Conservation (phyloP, 1,284 basidiomycete species). For the Sanguinoderma infundibulare region DNA sequence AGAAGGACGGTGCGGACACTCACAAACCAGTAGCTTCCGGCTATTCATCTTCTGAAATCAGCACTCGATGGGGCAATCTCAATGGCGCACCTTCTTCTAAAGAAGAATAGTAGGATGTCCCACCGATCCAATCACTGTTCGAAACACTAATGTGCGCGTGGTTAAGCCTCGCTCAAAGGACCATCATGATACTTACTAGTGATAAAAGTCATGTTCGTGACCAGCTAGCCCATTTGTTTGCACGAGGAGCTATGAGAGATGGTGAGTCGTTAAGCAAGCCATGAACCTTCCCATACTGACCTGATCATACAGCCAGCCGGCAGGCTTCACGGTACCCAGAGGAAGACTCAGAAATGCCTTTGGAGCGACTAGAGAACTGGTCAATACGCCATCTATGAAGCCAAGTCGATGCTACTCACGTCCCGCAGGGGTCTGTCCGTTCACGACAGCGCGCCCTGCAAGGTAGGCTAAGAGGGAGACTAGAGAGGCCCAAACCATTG, state of each 20-base stretch:
- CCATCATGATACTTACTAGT: constrained; percentile 43
- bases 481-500: constrained; percentile 19
- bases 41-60: constrained; percentile 32
- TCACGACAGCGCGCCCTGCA: constrained; percentile 7
- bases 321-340: constrained; percentile 50
- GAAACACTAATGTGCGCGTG: constrained; percentile 37
- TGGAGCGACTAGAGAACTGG: constrained; percentile 45
- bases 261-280: not conserved
- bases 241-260: constrained; percentile 44
- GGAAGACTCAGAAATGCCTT: constrained; percentile 55
- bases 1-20: constrained; percentile 26
- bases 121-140: constrained; percentile 59
- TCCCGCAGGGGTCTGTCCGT: constrained; percentile 15
- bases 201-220: constrained; percentile 60
- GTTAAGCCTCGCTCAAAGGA: not conserved
- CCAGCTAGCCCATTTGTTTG: constrained; percentile 59
- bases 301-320: constrained; percentile 60
- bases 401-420: constrained; percentile 9
- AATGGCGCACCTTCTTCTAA: constrained; percentile 53
- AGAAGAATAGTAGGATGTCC: constrained; percentile 52
- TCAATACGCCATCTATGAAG: not conserved
- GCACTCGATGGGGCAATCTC: not conserved
- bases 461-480: constrained; percentile 21
- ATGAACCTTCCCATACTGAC: constrained; percentile 29
- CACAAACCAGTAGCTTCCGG: constrained; percentile 66